Conservation (phyloP, 352 stramenopile genomes). For the Peronospora tabacina region DNA sequence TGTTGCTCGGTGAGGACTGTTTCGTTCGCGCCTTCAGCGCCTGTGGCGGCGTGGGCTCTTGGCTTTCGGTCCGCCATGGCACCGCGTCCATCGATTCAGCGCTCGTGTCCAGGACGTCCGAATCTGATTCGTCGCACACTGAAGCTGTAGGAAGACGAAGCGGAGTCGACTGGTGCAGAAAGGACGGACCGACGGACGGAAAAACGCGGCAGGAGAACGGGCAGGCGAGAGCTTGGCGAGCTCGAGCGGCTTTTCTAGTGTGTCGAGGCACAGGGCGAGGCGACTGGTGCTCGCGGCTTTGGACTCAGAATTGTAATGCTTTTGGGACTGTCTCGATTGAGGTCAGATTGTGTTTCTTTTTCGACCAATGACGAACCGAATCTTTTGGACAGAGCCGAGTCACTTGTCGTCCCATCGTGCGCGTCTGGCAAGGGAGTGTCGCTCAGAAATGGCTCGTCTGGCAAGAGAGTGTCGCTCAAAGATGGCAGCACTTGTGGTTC, state of each 20-base stretch:
- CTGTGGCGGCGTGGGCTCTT: not conserved
- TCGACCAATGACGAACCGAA: constrained; percentile 19
- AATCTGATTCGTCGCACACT: not conserved
- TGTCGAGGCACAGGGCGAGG: no score
- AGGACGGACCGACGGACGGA: not conserved
- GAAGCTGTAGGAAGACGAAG: no score
- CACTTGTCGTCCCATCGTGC: constrained; percentile 7
- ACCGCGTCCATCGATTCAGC: not conserved
- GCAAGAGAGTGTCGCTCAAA: no score
- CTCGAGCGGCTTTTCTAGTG: constrained; percentile 9
- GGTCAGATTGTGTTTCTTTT: not conserved
- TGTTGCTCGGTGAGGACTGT: not conserved
- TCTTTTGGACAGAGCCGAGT: not conserved
- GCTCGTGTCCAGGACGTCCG: not conserved
- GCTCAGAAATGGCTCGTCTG: no score
- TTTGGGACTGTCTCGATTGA: not conserved
- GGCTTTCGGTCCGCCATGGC: no score
- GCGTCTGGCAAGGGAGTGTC: no score
- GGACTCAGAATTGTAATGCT: constrained; percentile 10
- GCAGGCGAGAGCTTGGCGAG: not conserved
- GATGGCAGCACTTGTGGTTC: no score
- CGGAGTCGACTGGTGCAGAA: not conserved
- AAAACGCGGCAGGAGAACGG: not conserved
- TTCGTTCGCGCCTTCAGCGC: not conserved
- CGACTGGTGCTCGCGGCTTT: no score